Percentiles rank a stretch among this genome's conserved stretches.
These are phyloP conservation scores for Fusarium sarcochroum DNA, from an alignment of 2,329 filamentous ascomycete genomes.

Conservation along the genomic window DNA sequence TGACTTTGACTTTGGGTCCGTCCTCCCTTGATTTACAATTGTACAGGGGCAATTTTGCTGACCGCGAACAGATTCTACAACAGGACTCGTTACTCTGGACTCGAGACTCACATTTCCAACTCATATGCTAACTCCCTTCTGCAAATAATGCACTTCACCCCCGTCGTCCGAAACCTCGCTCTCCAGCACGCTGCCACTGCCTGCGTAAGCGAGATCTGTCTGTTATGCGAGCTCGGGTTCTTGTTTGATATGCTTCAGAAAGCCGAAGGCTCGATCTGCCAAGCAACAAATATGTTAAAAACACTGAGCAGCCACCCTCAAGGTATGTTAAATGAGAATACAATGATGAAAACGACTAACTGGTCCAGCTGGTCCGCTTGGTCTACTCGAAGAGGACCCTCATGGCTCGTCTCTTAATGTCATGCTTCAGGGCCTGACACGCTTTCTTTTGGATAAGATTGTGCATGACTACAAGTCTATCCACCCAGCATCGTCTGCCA, in stretches of 20 bases:
- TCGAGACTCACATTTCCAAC: conserved; percentile 97
- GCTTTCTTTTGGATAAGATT: conserved; percentile 88
- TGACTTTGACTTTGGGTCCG: conserved; percentile 95
- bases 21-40: conserved; percentile 29
- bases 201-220: conserved; percentile 85
- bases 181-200: conserved; percentile 89
- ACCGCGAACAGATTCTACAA: conserved; percentile 82
- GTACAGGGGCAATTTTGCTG: conserved; percentile 19
- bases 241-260: conserved; percentile 99
- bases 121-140: conserved; percentile 95
- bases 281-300: conserved; percentile 94
- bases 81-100: conserved; percentile 88
- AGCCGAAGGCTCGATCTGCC: conserved; percentile 92
- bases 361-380: conserved; percentile 74
- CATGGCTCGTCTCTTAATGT: conserved; percentile 79
- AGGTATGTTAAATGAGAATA: conserved; percentile 59
- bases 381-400: conserved; percentile 87
- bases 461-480: conserved; percentile 81
- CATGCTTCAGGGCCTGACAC: conserved; percentile 88
- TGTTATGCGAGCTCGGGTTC: conserved; percentile 95
- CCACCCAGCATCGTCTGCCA: conserved; percentile 69
- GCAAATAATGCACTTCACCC: conserved; percentile 92
- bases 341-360: conserved; percentile 36
- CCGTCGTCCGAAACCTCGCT: conserved; percentile 87
- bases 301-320: conserved; percentile 88